A percentile compares a stretch with the other conserved stretches of the same genome.
Evolutionary conservation across 2,329 filamentous ascomycete species (phyloP).

Genomic region (Colletotrichum neosansevieriae): DNA sequence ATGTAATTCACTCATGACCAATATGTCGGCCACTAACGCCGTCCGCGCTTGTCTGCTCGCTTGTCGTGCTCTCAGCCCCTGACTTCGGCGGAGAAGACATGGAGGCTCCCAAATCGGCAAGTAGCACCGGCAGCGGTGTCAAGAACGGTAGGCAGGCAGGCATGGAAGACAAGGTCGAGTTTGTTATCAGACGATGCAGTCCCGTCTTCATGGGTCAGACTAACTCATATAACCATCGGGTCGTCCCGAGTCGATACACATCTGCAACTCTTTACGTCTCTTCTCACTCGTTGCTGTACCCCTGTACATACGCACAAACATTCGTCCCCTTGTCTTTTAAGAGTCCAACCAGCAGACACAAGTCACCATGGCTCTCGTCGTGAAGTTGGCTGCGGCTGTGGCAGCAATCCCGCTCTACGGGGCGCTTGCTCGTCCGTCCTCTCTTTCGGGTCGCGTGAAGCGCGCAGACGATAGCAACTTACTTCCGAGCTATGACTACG

Average conservation of each 20-base stretch:
- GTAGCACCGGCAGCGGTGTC: constrained; percentile 7
- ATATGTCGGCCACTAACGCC: constrained; percentile 6
- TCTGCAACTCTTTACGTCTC: constrained; percentile 9
- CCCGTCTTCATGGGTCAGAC: constrained; percentile 2
- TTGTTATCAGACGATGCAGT: constrained; percentile 13
- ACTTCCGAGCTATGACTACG: constrained; percentile 47
- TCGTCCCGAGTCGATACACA: constrained; percentile 23
- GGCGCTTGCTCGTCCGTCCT: constrained; percentile 29
- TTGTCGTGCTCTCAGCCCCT: constrained; percentile 20
- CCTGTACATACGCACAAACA: constrained; percentile 27
- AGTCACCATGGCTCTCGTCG: constrained; percentile 22
- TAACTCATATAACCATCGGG: constrained; percentile 21
- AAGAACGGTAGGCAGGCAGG: neutral
- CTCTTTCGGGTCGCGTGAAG: constrained; percentile 20
- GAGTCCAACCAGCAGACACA: neutral
- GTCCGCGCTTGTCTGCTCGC: neutral
- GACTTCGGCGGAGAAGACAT: constrained; percentile 22
- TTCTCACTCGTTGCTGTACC: constrained; percentile 17
- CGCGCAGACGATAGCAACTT: constrained; percentile 9
- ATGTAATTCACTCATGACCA: constrained; percentile 1
- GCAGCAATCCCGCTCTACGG: constrained; percentile 34
- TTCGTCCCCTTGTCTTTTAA: constrained; percentile 11
- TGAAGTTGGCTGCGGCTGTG: constrained; percentile 33
- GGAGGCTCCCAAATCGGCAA: constrained; percentile 10
- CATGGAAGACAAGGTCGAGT: neutral